phyloP scores from a whole-genome alignment of 2,329 filamentous ascomycete genomes.

The Fusarium bulbicola region DNA sequence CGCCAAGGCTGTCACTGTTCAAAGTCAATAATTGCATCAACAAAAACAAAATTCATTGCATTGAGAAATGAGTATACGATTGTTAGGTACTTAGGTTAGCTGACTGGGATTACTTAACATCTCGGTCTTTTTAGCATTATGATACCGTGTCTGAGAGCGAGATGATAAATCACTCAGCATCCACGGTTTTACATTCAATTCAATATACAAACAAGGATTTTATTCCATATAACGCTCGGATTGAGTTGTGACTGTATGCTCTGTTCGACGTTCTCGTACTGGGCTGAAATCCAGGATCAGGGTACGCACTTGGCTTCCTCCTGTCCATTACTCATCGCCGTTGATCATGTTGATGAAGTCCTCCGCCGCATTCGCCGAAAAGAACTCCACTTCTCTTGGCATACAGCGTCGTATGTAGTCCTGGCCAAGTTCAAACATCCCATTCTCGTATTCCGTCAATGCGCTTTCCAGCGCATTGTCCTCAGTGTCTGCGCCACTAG shows the following conservation, averaged over 20 bases:
- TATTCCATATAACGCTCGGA: neutral
- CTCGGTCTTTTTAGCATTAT: neutral
- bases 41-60: neutral
- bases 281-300: too few relatives aligned
- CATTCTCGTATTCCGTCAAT: neutral
- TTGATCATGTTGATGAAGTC: neutral
- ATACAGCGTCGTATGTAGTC: neutral
- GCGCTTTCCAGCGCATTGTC: neutral
- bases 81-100: neutral
- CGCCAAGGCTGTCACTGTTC: constrained; percentile 20
- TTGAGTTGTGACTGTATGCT: neutral
- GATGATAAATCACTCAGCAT: constrained; percentile 35
- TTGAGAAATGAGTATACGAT: constrained; percentile 1
- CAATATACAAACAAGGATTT: constrained; percentile 14
- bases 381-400: neutral
- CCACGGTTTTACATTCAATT: constrained; percentile 24
- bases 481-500: fast-evolving
- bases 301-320: neutral
- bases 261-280: fast-evolving
- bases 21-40: constrained; percentile 5
- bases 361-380: neutral
- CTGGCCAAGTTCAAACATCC: neutral
- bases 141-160: constrained; percentile 30
- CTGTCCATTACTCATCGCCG: fast-evolving
- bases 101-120: neutral